Evolutionary conservation across 305 asterid genomes (phyloP), one percentile per base, ranked within the genome.

Genomic region (Fraxinus baroniana): DNA sequence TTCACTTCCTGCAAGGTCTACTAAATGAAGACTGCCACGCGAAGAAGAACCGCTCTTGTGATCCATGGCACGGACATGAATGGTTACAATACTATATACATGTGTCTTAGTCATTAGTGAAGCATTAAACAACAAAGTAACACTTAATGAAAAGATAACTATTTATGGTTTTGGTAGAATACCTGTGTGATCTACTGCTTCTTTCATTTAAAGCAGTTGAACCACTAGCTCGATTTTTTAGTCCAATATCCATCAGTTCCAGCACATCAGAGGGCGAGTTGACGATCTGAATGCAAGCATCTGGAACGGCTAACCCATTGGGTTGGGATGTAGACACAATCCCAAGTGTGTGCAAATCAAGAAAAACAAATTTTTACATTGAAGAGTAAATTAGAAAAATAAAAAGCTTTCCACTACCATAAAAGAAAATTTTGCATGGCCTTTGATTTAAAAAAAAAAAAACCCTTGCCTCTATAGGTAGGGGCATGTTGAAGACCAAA

Each of bases 101-200:
- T 20, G 73, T 74, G 86, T 77, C 64, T 46, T 26, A 68, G 64
- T 78, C 52, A 70, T 46, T 46, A 30, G 76, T 46, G 82, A 22
- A 10, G 20, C 57, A 7, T 64, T 46, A 77, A 13, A 20, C 62
- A 83, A 71, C 49, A 33, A 7, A 2, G 57, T 33, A 72, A 71
- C 3, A 74, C 5, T 64, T 3, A 28, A 37, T 5, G n/a, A 68
- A 49, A 5, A 83, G 71, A 71, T 82, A 49, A 60, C 18, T 60
- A 30, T 32, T 71, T 28, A 32, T 13, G 41, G 32, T 66, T 80
- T 73, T 30, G 57, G 8, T 24, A 77, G 30, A 35, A 80, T 72
- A 92, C 97, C 96, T 92, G 92, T 94, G 98, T 75, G 98, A 94
- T 86, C 98, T 86, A 79, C 98, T 94, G 73, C 98, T 94, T 88